These are phyloP conservation scores for Xylariaceae sp. DNA, from an alignment of 2,329 filamentous ascomycete species.

Conservation along the genomic window DNA sequence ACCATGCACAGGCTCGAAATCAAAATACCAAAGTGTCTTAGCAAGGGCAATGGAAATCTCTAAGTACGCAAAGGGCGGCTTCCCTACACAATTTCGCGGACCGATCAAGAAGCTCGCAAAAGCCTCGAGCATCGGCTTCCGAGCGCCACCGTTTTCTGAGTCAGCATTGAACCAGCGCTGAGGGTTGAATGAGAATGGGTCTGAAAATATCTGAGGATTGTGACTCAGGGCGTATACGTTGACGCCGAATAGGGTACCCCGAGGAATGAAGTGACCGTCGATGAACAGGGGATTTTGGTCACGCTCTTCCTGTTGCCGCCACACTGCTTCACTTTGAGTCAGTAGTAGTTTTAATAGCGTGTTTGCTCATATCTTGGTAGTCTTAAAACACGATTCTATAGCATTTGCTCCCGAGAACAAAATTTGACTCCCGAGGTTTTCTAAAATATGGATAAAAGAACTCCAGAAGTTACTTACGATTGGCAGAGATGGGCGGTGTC, in stretches of 20 bases:
- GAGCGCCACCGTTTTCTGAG: neutral
- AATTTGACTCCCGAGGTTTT: too few species aligned
- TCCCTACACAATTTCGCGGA: conserved; percentile 1
- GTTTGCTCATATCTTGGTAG: too few species aligned
- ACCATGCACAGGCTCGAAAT: conserved; percentile 2
- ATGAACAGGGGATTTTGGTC: neutral
- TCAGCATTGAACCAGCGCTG: neutral
- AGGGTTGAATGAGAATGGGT: conserved; percentile 1
- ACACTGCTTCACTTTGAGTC: too few species aligned
- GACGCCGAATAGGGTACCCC: neutral
- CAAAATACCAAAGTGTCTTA: conserved; percentile 9
- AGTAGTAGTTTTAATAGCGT: too few species aligned
- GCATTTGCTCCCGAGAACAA: too few species aligned
- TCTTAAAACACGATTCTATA: too few species aligned
- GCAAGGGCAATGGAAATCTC: neutral
- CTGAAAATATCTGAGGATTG: conserved; percentile 1
- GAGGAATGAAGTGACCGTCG: conserved; percentile 4
- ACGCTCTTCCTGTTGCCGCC: neutral
- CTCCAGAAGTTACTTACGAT: too few species aligned
- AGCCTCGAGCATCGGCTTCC: neutral
- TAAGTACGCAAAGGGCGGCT: conserved; percentile 11
- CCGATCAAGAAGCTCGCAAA: conserved; percentile 5
- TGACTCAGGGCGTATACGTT: conserved; percentile 2
- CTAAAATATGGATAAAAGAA: too few species aligned
- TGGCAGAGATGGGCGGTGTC: neutral